Conservation (phyloP, 148 eudicot genomes). For the Amaranthus cruentus region DNA sequence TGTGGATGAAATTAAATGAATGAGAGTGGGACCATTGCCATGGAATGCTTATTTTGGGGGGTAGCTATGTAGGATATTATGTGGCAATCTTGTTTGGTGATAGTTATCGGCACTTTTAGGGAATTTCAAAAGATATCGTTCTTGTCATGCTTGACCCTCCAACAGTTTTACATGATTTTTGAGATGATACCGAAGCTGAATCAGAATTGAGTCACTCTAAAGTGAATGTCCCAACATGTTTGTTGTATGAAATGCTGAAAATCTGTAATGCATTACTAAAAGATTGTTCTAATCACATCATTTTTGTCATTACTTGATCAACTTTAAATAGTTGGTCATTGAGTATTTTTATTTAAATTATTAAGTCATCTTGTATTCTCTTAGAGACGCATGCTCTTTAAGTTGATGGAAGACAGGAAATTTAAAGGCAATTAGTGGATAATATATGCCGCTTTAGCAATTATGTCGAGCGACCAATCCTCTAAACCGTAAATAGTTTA, state of each 20-base stretch:
- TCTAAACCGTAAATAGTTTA: too few species aligned
- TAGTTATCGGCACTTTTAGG: background rate
- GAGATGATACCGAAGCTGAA: slow-evolving; percentile 10
- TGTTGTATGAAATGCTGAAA: background rate
- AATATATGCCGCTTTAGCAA: background rate
- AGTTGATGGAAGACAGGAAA: background rate
- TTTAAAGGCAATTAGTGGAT: background rate
- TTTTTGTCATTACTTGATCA: slow-evolving; percentile 3
- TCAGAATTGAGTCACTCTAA: background rate
- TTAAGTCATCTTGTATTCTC: background rate
- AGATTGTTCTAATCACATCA: background rate
- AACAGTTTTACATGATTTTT: background rate
- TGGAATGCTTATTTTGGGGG: background rate
- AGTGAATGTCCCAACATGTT: background rate
- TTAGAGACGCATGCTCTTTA: slow-evolving; percentile 1
- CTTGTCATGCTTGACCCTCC: slow-evolving; percentile 7
- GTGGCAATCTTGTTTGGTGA: background rate
- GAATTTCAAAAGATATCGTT: slow-evolving; percentile 10
- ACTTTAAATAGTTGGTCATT: slow-evolving; percentile 1
- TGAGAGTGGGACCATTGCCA: background rate
- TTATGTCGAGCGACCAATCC: background rate
- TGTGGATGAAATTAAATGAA: too few species aligned
- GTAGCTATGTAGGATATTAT: background rate
- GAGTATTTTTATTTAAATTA: background rate
- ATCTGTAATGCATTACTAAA: slow-evolving; percentile 3